A percentile compares a stretch with the other conserved stretches of the same genome.
Evolutionary conservation across 331 rosid genomes (phyloP).

Genomic region (Rosa hybrid): DNA sequence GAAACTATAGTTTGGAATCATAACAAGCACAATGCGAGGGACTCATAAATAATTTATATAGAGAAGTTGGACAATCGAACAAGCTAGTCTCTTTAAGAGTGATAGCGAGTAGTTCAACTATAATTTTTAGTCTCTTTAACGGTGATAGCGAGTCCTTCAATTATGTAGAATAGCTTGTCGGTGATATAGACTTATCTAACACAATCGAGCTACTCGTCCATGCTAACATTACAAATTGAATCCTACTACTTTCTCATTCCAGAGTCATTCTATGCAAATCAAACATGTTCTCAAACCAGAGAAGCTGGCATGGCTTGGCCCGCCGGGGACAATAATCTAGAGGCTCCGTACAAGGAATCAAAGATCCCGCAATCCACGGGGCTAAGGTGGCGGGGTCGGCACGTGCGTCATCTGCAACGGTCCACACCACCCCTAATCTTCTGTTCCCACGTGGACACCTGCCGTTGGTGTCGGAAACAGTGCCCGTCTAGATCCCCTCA

Average conservation of each 20-base stretch:
- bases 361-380: constrained; percentile 55
- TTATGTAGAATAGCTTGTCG: too few species aligned
- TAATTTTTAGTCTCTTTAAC: too few species aligned
- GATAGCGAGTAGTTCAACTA: too few species aligned
- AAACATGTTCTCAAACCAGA: background rate
- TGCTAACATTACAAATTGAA: too few species aligned
- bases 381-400: constrained; percentile 29
- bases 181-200: too few species aligned
- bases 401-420: constrained; percentile 35
- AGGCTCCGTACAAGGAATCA: constrained; percentile 38
- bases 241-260: too few species aligned
- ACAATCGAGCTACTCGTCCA: background rate
- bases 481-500: background rate
- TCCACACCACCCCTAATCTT: constrained; percentile 9
- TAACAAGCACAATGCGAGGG: background rate
- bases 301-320: background rate
- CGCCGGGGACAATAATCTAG: constrained; percentile 19
- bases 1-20: background rate
- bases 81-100: background rate
- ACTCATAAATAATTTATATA: background rate
- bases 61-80: background rate
- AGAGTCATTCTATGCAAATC: too few species aligned
- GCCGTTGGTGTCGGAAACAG: constrained; percentile 47
- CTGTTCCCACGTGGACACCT: constrained; percentile 50
- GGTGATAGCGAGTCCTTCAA: too few species aligned